Evolutionary conservation across 805 yeast genomes (phyloP).

Genomic region (Phaffomyces opuntiae): DNA sequence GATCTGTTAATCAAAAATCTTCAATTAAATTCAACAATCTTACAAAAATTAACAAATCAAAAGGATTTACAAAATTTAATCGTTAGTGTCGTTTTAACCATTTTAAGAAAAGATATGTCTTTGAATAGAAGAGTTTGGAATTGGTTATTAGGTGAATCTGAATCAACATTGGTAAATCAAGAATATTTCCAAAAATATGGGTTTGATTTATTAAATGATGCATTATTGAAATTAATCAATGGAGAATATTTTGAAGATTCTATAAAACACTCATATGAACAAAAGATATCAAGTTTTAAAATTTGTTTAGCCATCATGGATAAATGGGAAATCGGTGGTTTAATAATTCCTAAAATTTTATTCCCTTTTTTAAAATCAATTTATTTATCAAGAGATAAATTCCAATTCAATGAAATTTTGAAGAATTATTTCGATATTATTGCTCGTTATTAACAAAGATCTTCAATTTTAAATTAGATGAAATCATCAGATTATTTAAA

Average conservation of each 20-base stretch:
- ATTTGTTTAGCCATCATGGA: constrained; percentile 76
- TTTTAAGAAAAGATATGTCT: constrained; percentile 86
- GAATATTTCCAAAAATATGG: constrained; percentile 58
- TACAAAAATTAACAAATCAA: constrained; percentile 39
- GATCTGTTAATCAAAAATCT: constrained; percentile 68
- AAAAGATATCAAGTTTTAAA: constrained; percentile 45
- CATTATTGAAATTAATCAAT: constrained; percentile 43
- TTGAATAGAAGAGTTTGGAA: constrained; percentile 89
- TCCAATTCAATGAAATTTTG: constrained; percentile 38
- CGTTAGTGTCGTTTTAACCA: constrained; percentile 57
- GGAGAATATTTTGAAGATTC: constrained; percentile 19
- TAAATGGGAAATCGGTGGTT: constrained; percentile 87
- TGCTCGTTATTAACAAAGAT: constrained; percentile 46
- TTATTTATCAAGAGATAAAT: constrained; percentile 22
- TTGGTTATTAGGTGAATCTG: constrained; percentile 73
- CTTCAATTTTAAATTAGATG: constrained; percentile 37
- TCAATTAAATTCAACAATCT: constrained; percentile 53
- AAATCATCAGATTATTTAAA: constrained; percentile 41
- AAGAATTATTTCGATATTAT: constrained; percentile 56
- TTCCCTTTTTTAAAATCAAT: constrained; percentile 55
- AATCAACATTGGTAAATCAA: constrained; percentile 2
- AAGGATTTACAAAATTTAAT: constrained; percentile 54
- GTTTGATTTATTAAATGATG: constrained; percentile 38
- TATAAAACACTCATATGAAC: constrained; percentile 20
- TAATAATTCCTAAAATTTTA: constrained; percentile 63